Evolutionary conservation across 345 rosid genomes (phyloP), one percentile per base, ranked within the genome.

Genomic region (Diplotaxis tenuifolia): DNA sequence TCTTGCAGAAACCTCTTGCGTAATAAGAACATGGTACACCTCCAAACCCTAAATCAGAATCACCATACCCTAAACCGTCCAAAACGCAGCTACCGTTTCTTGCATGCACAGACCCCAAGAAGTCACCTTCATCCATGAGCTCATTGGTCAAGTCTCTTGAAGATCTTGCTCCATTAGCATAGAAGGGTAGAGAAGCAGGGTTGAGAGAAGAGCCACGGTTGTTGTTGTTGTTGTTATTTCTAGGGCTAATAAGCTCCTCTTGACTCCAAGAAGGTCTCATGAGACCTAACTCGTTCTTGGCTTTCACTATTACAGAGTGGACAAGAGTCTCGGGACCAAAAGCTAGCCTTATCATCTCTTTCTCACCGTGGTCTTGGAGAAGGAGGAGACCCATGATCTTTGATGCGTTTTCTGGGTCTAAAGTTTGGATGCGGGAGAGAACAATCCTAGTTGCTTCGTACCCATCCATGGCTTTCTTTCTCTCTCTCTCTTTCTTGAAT

Each of bases 301-400:
- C 90, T 52, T 83, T 89, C 58, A 84, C 72, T 52, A 87, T 81
- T n/a, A 93, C 81, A 1, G 98, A 87, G 81, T 86, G 93, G 47
- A 90, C 83, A 68, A 87, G 83, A 58, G 93, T 70, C 76, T 90
- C 96, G 0, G 98, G 93, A 10, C 97, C 97, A 81, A 89, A 87
- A 77, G 97, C 98, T 40, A 93, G 82, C 71, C 98, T 82, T 73
- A 93, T 90, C 96, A 90, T 90, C 79, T 90, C 98, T 62, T 93
- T 90, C 59, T 93, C 98, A 27, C 97, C 93, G 28, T 88, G 93
- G 59, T 93, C 98, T 78, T 93, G 95, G 58, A 90, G 86, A 50
- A 93, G 87, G 71, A 93, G 90, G 34, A 90, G 81, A 74, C 97
- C 93, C 93, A 93, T 90, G 86, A 90, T 93, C 82, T 85, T 93